Evolutionary conservation across 345 rosid genomes (phyloP), one percentile per base, ranked within the genome.

Genomic region (Lumnitzera littorea): DNA sequence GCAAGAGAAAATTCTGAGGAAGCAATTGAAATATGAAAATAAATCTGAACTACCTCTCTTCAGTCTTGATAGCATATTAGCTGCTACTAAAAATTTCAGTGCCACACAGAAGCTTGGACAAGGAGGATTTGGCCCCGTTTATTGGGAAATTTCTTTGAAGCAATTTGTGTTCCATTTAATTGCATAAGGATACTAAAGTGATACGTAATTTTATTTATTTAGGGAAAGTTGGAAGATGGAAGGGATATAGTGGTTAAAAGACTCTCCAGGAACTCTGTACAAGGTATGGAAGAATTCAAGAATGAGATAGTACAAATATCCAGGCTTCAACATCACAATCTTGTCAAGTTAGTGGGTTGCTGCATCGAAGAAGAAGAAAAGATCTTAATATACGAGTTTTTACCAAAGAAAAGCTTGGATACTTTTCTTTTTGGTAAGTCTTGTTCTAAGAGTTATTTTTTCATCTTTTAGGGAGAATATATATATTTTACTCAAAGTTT

Each of bases 121-220:
- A 14, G 75, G 75, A 14, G 70, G 75, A 1, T 71, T 65, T 66
- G 75, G 75, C 12, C 62, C 71, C 41, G 67, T 53, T 3, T 63
- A 67, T 46, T 61, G 60, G 68, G 67, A 48, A 49, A 47, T 12
- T 11, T 2, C 1, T 49, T 23, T 9, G 11, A 36, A 36, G 43
- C 7, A 36, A 36, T 7, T 6, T 9, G 11, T 36, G 16, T 43
- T 50, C 41, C n/a, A 3, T 36, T 20, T 29, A 0, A 13, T 14
- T 62, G 12, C 8, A 12, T 7, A 2, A 20, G 5, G 10, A 1
- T 8, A 47, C 15, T 17, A 24, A 48, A 17, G 51, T 24, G 36
- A 51, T 0, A 11, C 16, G 55, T 51, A 23, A 53, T 53, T 53
- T 2, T 10, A 50, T 36, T 31, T 24, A 12, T 6, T 61, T 53